Percentiles rank a stretch among this genome's conserved stretches.
Evolutionary conservation across 257 asterid species (phyloP).

Genomic region (Marsdenia floribunda): DNA sequence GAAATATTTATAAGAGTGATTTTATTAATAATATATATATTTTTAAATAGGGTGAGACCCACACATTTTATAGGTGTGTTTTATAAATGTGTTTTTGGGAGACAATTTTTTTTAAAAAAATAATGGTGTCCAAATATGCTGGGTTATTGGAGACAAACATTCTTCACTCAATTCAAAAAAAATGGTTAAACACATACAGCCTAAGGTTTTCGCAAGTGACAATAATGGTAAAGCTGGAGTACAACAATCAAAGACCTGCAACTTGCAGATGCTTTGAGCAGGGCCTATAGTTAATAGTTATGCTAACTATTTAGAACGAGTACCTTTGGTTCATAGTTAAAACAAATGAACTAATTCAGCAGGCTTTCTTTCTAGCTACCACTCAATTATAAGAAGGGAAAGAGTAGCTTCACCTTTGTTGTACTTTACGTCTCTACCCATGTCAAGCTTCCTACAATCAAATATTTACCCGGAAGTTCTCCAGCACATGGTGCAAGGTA

Average conservation of each 20-base stretch:
- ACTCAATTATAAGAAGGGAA: not conserved
- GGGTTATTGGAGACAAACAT: too few species aligned
- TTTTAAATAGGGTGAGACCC: too few species aligned
- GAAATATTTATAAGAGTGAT: too few species aligned
- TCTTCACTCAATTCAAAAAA: too few species aligned
- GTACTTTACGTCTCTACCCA: constrained; percentile 61
- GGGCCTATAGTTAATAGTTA: not conserved
- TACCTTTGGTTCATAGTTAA: not conserved
- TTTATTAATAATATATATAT: too few species aligned
- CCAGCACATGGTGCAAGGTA: constrained; percentile 93
- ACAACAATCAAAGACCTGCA: not conserved
- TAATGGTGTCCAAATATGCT: too few species aligned
- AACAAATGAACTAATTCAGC: not conserved
- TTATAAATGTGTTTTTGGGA: too few species aligned
- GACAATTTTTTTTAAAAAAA: too few species aligned
- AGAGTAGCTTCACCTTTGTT: not conserved
- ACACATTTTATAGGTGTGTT: too few species aligned
- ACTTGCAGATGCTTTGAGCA: not conserved
- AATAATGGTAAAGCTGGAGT: not conserved
- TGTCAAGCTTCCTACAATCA: constrained; percentile 78
- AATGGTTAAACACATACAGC: too few species aligned
- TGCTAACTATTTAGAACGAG: not conserved
- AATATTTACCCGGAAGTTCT: constrained; percentile 73
- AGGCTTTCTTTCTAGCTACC: not conserved
- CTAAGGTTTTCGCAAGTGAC: not conserved